Conservation (phyloP, 306 rosid species). For the Prunus padus region DNA sequence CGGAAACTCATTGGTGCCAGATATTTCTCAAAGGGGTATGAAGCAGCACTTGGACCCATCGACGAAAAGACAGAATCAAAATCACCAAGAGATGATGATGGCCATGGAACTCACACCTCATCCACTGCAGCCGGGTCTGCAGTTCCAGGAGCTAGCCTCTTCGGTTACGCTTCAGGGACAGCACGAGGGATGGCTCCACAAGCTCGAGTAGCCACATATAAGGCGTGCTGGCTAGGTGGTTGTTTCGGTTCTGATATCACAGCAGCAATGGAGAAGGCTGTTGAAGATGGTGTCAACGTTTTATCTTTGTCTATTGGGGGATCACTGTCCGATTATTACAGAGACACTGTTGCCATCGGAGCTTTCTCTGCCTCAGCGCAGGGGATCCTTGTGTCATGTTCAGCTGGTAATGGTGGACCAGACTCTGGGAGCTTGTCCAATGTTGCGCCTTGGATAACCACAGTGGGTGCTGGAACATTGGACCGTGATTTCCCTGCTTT, state of each 20-base stretch:
- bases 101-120: slow-evolving; percentile 94
- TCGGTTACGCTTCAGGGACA: slow-evolving; percentile 72
- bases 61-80: slow-evolving; percentile 54
- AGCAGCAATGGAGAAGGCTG: slow-evolving; percentile 83
- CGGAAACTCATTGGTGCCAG: slow-evolving; percentile 82
- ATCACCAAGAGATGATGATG: slow-evolving; percentile 86
- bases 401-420: slow-evolving; percentile 91
- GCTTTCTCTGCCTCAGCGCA: slow-evolving; percentile 64
- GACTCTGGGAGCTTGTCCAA: slow-evolving; percentile 39
- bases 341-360: slow-evolving; percentile 68
- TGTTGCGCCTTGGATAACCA: slow-evolving; percentile 84
- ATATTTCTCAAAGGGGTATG: slow-evolving; percentile 66
- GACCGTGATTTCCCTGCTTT: slow-evolving; percentile 85
- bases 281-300: slow-evolving; percentile 71
- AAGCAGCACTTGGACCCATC: slow-evolving; percentile 50
- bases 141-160: slow-evolving; percentile 68
- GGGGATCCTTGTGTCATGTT: slow-evolving; percentile 69
- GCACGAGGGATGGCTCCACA: slow-evolving; percentile 86
- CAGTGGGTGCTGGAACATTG: slow-evolving; percentile 88
- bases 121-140: slow-evolving; percentile 81
- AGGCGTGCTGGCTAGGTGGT: slow-evolving; percentile 77
- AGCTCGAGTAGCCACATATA: slow-evolving; percentile 79
- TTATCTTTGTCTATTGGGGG: slow-evolving; percentile 89
- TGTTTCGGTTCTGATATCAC: slow-evolving; percentile 64
- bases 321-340: slow-evolving; percentile 35